Base-by-base conservation (phyloP, 1,284 basidiomycete genomes). In the Ganoderma lingzhi region DNA sequence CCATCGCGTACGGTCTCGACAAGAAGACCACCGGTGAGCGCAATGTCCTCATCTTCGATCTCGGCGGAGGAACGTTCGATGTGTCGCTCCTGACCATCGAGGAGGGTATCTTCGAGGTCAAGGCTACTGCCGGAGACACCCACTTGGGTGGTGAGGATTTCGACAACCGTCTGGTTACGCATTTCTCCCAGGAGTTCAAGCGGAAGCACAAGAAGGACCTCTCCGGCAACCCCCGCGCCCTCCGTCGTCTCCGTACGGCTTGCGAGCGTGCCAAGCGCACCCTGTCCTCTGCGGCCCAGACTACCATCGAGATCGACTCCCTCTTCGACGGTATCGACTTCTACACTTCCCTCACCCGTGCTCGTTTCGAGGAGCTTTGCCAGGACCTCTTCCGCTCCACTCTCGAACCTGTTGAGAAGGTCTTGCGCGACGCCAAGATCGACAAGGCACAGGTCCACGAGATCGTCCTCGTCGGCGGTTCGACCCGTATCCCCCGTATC, bases 211-310 rank as follows among this genome's bases (percentile, higher is more conserved):
- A 98, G 91, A 97, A 96, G 87, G 93, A 99, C 82, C 85, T 99
- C 68, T 95, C 96, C 62, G 85, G 90, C 73, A 97, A 98, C 86
- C 89, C 96, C 70, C 96, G 97, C 89, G 96, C 97, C 67, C 92
- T 98, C 77, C 95, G 97, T 85, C 96, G 97, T 87, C 92, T 99
- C 77, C 94, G 97, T 75, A 97, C 96, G 71, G 96, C 97, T 78
- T 98, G 96, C 85, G 97, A 99, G 86, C 96, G 97, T 86, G 97
- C 97, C 71, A 99, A 99, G 90, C 94, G 97, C 75, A 98, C 97
- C 45, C 93, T 99, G 70, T 99, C 97, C 53, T 98, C 97, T 66
- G 96, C 96, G 71, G 92, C 97, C 69, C 96, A 98, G 84, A 98
- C 97, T 70, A 94, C 96, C 77, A 96, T 99, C 77, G 97, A 99